A percentile compares a stretch with the other conserved stretches of the same genome.
Conservation (phyloP, 192 early-diverging fungal genomes). For the Umbelopsis sp. region DNA sequence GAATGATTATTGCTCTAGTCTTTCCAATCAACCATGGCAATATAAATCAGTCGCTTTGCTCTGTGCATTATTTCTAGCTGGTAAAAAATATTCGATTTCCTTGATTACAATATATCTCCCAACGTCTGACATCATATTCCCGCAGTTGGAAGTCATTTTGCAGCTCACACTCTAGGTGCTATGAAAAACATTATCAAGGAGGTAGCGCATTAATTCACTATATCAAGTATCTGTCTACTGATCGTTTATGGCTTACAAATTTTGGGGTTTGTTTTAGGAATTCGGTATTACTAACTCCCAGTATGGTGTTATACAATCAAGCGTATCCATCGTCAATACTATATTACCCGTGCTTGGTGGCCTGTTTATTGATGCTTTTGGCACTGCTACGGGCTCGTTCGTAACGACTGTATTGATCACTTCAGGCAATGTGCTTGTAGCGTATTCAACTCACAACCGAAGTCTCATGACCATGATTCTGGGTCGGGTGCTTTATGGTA, state of each 20-base stretch:
- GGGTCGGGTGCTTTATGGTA: slow-evolving; percentile 60
- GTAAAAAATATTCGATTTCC: slow-evolving; percentile 36
- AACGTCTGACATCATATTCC: not conserved
- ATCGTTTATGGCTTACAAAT: not conserved
- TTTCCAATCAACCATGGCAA: slow-evolving; percentile 41
- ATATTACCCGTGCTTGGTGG: slow-evolving; percentile 56
- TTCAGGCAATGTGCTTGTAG: slow-evolving; percentile 54
- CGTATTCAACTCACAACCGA: slow-evolving; percentile 48
- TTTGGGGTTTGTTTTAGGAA: slow-evolving; percentile 41
- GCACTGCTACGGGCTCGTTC: slow-evolving; percentile 57
- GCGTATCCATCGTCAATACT: slow-evolving; percentile 64
- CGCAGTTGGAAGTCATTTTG: slow-evolving; percentile 76
- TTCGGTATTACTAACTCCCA: slow-evolving; percentile 62
- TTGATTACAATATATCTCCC: not conserved
- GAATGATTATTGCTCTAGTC: not conserved
- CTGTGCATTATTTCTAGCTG: slow-evolving; percentile 62
- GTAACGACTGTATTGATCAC: slow-evolving; percentile 59
- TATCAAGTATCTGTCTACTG: not conserved
- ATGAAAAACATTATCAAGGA: slow-evolving; percentile 78
- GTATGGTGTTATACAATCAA: slow-evolving; percentile 69
- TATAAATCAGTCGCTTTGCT: slow-evolving; percentile 60
- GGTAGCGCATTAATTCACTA: slow-evolving; percentile 43
- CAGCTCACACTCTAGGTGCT: slow-evolving; percentile 72
- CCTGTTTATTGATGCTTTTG: slow-evolving; percentile 61
- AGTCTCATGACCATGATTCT: slow-evolving; percentile 56